Conservation (phyloP, 2,329 filamentous ascomycete species). For the Sporothrix variecibatus region DNA sequence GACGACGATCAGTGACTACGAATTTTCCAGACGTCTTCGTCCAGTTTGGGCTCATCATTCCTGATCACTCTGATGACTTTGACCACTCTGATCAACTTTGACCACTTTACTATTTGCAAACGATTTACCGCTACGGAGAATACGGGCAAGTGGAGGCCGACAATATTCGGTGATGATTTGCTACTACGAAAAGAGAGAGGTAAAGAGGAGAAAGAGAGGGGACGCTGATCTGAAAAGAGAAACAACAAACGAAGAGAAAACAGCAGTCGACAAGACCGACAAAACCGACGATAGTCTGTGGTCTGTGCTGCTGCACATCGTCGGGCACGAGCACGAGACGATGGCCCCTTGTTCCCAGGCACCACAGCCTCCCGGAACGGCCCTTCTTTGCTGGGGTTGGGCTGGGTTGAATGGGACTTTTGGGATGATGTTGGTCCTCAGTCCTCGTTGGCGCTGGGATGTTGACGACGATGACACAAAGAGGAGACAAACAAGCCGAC, state of each 20-base stretch:
- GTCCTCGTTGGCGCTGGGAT: background rate
- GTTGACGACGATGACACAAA: background rate
- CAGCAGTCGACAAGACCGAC: background rate
- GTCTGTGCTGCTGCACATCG: background rate
- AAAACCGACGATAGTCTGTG: background rate
- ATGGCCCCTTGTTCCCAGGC: constrained; percentile 1
- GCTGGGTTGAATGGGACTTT: background rate
- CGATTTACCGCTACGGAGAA: background rate
- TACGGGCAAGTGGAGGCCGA: background rate
- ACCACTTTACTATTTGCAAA: background rate
- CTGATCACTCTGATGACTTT: background rate
- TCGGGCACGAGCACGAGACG: background rate
- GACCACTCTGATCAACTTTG: background rate
- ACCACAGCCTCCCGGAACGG: constrained; percentile 13
- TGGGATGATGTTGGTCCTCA: background rate
- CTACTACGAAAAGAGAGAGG: background rate
- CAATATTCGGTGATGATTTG: background rate
- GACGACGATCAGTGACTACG: background rate
- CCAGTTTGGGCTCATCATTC: background rate
- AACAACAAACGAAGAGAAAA: background rate
- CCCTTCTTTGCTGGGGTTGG: background rate
- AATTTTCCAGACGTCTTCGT: background rate
- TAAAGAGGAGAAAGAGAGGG: background rate
- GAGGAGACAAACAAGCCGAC: background rate
- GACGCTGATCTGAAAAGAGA: background rate